Evolutionary conservation across 495 filamentous ascomycete genomes (phyloP).

Genomic region (Geopyxis carbonaria): DNA sequence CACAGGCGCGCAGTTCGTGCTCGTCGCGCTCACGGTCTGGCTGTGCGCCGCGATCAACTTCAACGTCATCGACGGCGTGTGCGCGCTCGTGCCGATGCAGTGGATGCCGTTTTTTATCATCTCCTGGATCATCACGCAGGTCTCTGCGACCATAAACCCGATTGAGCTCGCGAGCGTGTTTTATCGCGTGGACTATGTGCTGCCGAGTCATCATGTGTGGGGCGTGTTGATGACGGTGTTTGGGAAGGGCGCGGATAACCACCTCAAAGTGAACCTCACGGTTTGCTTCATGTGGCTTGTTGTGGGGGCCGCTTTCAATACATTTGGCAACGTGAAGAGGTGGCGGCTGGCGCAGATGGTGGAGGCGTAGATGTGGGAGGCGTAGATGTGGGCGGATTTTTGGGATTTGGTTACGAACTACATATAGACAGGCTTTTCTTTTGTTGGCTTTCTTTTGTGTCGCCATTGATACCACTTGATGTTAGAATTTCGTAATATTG

Average conservation of each 20-base stretch:
- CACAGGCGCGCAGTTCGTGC: not conserved
- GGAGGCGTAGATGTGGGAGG: not conserved
- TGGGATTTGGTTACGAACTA: not conserved
- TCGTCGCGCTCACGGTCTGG: slow-evolving; percentile 1
- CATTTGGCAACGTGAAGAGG: slow-evolving; percentile 5
- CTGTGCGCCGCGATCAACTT: slow-evolving; percentile 8
- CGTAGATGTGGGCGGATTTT: not conserved
- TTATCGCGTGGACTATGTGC: slow-evolving; percentile 8
- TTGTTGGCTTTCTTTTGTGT: too few species aligned
- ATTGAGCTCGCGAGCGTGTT: slow-evolving; percentile 7
- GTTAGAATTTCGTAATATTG: too few species aligned
- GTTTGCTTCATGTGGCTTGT: slow-evolving; percentile 6
- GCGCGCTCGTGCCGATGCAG: slow-evolving; percentile 1
- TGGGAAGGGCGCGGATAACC: slow-evolving; percentile 7
- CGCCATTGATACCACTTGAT: too few species aligned
- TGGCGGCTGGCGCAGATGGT: slow-evolving; percentile 4
- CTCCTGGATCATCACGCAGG: slow-evolving; percentile 5
- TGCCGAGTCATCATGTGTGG: slow-evolving; percentile 12
- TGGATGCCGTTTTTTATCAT: slow-evolving; percentile 10
- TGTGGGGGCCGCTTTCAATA: slow-evolving; percentile 1
- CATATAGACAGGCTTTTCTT: too few species aligned
- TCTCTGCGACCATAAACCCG: slow-evolving; percentile 4
- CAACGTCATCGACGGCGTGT: slow-evolving; percentile 8
- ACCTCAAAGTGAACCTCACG: slow-evolving; percentile 7
- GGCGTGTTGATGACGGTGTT: slow-evolving; percentile 12